Evolutionary conservation across 495 filamentous ascomycete species (phyloP).

Genomic region (Trichoderma orchidacearum): DNA sequence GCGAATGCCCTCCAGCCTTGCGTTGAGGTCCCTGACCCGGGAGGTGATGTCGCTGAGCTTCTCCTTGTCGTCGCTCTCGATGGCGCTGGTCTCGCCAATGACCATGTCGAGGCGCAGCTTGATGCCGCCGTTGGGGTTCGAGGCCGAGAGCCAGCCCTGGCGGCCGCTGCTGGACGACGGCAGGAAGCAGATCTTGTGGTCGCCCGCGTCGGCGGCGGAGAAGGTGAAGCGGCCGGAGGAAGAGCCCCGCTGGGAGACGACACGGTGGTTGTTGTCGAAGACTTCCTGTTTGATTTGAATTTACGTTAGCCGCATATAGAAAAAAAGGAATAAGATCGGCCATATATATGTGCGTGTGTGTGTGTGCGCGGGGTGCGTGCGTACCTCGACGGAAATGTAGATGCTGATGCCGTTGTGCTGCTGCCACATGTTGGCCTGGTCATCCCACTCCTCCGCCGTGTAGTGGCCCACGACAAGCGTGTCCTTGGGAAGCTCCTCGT

Average conservation of each 20-base stretch:
- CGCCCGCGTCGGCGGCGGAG: conserved; percentile 82
- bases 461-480: conserved; percentile 91
- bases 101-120: conserved; percentile 79
- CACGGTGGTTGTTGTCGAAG: conserved; percentile 96
- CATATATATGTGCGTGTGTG: neutral
- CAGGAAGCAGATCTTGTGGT: conserved; percentile 89
- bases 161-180: conserved; percentile 49
- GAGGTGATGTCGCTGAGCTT: conserved; percentile 87
- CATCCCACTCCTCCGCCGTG: conserved; percentile 66
- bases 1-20: conserved; percentile 74
- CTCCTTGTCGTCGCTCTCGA: conserved; percentile 85
- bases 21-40: conserved; percentile 82
- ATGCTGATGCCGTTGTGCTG: conserved; percentile 63
- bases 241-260: conserved; percentile 72
- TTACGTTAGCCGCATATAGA: neutral
- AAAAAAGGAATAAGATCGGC: no score
- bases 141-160: conserved; percentile 55
- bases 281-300: conserved; percentile 42
- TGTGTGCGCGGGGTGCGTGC: conserved; percentile 6
- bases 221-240: conserved; percentile 84
- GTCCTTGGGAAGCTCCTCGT: conserved; percentile 93
- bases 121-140: conserved; percentile 54
- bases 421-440: conserved; percentile 45
- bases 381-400: conserved; percentile 76
- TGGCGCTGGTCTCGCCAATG: conserved; percentile 89